These are phyloP conservation scores for Chrysosporium keratinophilum DNA, from an alignment of 2,329 filamentous ascomycete species.

Conservation along the genomic window DNA sequence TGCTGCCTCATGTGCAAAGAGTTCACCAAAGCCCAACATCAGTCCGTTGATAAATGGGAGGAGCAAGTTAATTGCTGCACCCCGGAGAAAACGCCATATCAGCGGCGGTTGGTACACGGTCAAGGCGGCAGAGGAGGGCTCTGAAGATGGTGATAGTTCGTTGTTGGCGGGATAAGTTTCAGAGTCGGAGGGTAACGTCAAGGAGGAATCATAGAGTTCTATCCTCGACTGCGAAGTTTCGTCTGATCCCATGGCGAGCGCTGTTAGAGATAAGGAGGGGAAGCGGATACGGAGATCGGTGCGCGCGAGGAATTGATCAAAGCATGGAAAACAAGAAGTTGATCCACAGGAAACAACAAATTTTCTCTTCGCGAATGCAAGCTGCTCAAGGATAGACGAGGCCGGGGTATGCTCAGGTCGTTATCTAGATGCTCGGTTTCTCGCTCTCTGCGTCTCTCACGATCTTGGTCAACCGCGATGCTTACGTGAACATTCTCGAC, in stretches of 20 bases:
- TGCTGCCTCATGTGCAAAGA: conserved; percentile 92
- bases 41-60: conserved; percentile 94
- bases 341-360: no score
- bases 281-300: neutral
- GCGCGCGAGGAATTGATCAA: no score
- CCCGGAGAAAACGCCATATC: conserved; percentile 71
- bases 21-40: conserved; percentile 95
- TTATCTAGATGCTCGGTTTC: neutral
- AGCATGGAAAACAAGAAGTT: neutral
- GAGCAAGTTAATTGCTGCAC: conserved; percentile 89
- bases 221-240: conserved; percentile 22
- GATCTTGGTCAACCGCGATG: no score
- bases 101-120: conserved; percentile 86
- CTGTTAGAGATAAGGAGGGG: conserved; percentile 45
- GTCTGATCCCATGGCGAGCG: conserved; percentile 30
- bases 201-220: conserved; percentile 35
- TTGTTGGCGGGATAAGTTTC: conserved; percentile 39
- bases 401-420: no score
- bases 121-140: conserved; percentile 39
- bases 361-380: no score
- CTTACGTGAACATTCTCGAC: no score
- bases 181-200: conserved; percentile 40
- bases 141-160: conserved; percentile 26
- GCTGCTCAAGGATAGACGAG: no score
- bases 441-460: neutral